A percentile compares a stretch with the other conserved stretches of the same genome.
Conservation (phyloP, 2,329 filamentous ascomycete genomes). For the Fusarium sambucinum region DNA sequence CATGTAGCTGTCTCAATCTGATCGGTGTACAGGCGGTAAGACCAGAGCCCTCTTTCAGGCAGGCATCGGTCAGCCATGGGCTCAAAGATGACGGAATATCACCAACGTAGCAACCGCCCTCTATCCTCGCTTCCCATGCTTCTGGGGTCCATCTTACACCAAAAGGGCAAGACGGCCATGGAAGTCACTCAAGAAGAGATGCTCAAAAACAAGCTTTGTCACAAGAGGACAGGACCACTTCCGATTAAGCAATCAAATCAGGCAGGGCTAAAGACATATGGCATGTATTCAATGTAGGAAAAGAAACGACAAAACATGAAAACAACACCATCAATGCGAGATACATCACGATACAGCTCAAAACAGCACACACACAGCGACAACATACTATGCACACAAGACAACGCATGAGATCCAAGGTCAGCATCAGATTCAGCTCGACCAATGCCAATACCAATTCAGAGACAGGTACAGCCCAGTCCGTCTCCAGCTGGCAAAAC, state of each 20-base stretch:
- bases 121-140: conserved; percentile 14
- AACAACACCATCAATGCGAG: conserved; percentile 35
- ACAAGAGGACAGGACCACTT: conserved; percentile 22
- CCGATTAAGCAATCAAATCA: conserved; percentile 23
- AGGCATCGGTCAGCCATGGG: neutral
- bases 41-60: conserved; percentile 15
- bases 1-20: conserved; percentile 19
- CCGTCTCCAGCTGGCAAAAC: neutral
- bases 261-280: neutral
- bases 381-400: conserved; percentile 30
- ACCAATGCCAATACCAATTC: conserved; percentile 11
- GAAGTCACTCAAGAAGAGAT: conserved; percentile 15
- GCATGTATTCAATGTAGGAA: conserved; percentile 23
- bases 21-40: conserved; percentile 16
- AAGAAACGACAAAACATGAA: conserved; percentile 18
- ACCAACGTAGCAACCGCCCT: conserved; percentile 1
- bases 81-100: neutral
- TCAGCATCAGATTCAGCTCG: conserved; percentile 27
- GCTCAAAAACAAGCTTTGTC: conserved; percentile 22
- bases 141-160: conserved; percentile 18
- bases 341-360: conserved; percentile 27
- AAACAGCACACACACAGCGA: conserved; percentile 24
- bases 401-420: conserved; percentile 34
- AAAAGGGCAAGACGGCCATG: conserved; percentile 24
- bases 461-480: conserved; percentile 28